Evolutionary conservation across 352 stramenopile genomes (phyloP).

Genomic region (Pythium angustatum): DNA sequence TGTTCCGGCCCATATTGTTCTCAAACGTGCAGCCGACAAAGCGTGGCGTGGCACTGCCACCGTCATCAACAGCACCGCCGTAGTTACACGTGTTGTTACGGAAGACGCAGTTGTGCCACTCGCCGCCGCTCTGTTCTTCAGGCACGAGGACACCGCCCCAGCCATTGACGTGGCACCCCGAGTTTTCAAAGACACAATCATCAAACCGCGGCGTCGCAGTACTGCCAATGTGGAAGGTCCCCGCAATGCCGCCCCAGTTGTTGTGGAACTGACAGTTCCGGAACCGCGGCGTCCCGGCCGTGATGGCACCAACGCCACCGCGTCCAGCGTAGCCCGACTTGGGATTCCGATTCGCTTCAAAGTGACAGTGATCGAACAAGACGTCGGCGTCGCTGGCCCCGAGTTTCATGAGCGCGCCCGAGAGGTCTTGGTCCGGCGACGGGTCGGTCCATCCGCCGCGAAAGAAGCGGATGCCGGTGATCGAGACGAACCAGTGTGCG

Average conservation of each 20-base stretch:
- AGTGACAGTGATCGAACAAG: slow-evolving; percentile 18
- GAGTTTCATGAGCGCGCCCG: slow-evolving; percentile 25
- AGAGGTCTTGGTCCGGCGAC: slow-evolving; percentile 5
- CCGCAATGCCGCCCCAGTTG: slow-evolving; percentile 28
- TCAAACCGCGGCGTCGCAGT: slow-evolving; percentile 23
- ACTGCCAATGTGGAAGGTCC: slow-evolving; percentile 20
- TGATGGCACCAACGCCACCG: slow-evolving; percentile 18
- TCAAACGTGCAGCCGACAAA: slow-evolving; percentile 31
- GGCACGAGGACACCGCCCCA: slow-evolving; percentile 25
- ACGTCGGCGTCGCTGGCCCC: background rate
- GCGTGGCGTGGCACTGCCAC: slow-evolving; percentile 9
- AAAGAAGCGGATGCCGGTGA: slow-evolving; percentile 26
- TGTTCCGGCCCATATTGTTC: slow-evolving; percentile 16
- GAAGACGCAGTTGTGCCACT: slow-evolving; percentile 26
- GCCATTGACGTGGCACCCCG: slow-evolving; percentile 21
- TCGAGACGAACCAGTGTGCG: background rate
- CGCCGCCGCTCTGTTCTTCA: slow-evolving; percentile 19
- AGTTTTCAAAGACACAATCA: slow-evolving; percentile 28
- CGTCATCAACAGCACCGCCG: slow-evolving; percentile 30
- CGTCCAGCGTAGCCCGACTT: slow-evolving; percentile 21
- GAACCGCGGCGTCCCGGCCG: slow-evolving; percentile 20
- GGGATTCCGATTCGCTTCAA: slow-evolving; percentile 25
- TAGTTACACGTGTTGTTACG: slow-evolving; percentile 33
- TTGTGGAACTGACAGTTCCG: slow-evolving; percentile 18
- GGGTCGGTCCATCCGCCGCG: slow-evolving; percentile 22